Evolutionary conservation across 345 rosid genomes (phyloP), one percentile per base, ranked within the genome.

Genomic region (Lepidium sativum): DNA sequence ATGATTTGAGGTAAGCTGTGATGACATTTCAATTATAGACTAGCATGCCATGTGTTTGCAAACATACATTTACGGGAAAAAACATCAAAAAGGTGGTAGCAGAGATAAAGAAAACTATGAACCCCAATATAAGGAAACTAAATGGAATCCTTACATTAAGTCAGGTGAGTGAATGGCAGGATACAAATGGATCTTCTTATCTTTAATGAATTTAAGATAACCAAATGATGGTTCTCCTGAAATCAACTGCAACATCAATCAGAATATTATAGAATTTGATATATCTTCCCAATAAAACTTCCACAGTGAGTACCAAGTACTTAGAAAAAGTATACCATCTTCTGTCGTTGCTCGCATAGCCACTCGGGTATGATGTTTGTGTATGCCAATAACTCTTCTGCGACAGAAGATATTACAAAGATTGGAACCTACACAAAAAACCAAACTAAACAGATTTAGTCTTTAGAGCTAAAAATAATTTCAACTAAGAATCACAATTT

Each of bases 331-430:
- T 7, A 42, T 74, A 92, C 96, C 84, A 83, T 86, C 67, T 87
- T 87, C 72, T 87, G 96, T 34, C 87, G 82, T 62, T 79, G 77
- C 73, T 82, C 75, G 72, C 94, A 87, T 20, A 92, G 63, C 97
- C 97, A 89, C 76, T 92, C 95, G 20, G 97, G 97, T 70, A 92
- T 71, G 32, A 80, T 74, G 63, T 83, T 86, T 50, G 84, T 69
- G 74, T 73, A 87, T 25, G 92, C 84, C 80, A 92, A 68, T 59
- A 89, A 68, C 77, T 92, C 96, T 79, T 79, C 84, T 23, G 91
- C 98, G 43, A 82, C 67, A 33, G 87, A 82, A 72, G 96, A 92
- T 74, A 92, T 75, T 27, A 89, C 53, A 72, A 79, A 82, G 29
- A 92, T 75, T 38, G 98, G 97, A 73, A 89, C 89, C 98, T 92